Evolutionary conservation across 768 basidiomycete genomes (phyloP).

Genomic region (Fomitopsis serialis): DNA sequence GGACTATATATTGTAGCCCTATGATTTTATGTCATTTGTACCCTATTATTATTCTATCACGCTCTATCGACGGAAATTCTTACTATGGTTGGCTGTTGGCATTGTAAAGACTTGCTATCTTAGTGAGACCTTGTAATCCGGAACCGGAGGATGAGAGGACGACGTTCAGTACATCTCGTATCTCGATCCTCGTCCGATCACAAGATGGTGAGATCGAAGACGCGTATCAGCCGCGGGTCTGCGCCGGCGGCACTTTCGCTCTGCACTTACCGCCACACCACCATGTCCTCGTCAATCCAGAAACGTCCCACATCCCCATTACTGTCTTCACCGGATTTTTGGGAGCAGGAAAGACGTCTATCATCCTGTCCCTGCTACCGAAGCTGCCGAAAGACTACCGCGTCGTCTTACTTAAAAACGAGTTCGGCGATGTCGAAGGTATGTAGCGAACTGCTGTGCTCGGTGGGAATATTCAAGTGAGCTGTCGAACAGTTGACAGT

Average conservation of each 20-base stretch:
- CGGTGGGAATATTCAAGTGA: not conserved
- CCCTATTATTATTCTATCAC: no score
- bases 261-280: not conserved
- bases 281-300: not conserved
- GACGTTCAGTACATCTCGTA: not conserved
- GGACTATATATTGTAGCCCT: not conserved
- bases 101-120: no score
- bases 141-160: no score
- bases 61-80: no score
- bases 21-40: not conserved
- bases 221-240: no score
- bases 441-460: not conserved
- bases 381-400: constrained; percentile 82
- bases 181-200: not conserved
- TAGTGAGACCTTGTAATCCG: no score
- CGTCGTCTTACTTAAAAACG: constrained; percentile 90
- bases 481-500: constrained; percentile 66
- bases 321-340: constrained; percentile 96
- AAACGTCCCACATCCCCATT: constrained; percentile 58
- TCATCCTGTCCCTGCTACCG: constrained; percentile 79
- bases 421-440: constrained; percentile 94
- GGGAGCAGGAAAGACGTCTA: constrained; percentile 74
- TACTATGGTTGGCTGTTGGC: no score
- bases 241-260: no score
- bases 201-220: not conserved